Evolutionary conservation across 768 basidiomycete genomes (phyloP), one percentile per base, ranked within the genome.

Genomic region (Amanita jacksonii): DNA sequence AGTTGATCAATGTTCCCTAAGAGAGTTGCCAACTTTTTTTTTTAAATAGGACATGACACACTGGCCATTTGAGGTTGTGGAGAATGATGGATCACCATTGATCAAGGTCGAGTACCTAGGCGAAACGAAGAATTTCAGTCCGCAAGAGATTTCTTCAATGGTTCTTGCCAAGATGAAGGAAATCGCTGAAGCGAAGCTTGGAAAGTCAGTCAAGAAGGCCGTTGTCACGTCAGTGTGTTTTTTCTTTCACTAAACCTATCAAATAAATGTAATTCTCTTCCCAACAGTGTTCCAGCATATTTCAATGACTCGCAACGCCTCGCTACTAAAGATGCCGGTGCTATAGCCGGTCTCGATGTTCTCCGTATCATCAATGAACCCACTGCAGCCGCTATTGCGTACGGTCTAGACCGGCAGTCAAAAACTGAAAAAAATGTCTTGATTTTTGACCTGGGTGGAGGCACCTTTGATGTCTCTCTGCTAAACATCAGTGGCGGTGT

Each of bases 361-460:
- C 89, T 99, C 68, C 94, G 96, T 70, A 99, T 99, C 76, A 99
- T 99, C 76, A 99, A 99, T 70, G 96, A 99, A 73, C 96, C 96
- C 51, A 99, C 96, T 43, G 96, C 96, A 41, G 96, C 96, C 47
- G 96, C 96, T 60, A 97, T 99, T 55, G 96, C 96, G 40, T 97
- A 97, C 64, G 96, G 96, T 75, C 84, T 89, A 45, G 96, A 98
- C 66, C 85, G 87, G 60, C 89, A 96, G 70, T 81, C 85, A 59
- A 89, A 87, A 68, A 71, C 78, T 49, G 94, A 98, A 76, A 91
- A 90, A 70, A 97, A 94, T 60, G 94, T 99, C 49, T 82, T 99
- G 62, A 98, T 99, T 64, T 99, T 99, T 74, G 94, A 99, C 74
- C 77, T 99, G 47, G 94, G 94, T 62, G 94, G 94, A 74, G 94